Conservation (phyloP, 1,284 basidiomycete species). For the Sporisorium exsertum region DNA sequence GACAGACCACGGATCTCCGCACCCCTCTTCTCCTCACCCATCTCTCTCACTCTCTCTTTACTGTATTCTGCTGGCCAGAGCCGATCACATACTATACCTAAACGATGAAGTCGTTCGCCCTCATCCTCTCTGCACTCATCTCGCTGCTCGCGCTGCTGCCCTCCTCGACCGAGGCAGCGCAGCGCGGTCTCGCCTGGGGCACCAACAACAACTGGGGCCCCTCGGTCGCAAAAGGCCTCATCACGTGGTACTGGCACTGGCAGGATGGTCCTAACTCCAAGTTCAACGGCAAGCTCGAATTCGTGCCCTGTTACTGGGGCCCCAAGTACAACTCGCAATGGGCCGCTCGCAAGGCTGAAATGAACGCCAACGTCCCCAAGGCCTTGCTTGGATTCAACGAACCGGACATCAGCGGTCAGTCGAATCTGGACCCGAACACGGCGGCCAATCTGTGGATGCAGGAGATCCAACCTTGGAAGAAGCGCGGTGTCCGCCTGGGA, state of each 20-base stretch:
- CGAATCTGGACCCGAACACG: slow-evolving; percentile 45
- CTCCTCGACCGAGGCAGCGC: slow-evolving; percentile 18
- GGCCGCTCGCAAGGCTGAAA: slow-evolving; percentile 55
- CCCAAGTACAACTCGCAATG: slow-evolving; percentile 54
- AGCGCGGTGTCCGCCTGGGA: slow-evolving; percentile 56
- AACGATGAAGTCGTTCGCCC: slow-evolving; percentile 46
- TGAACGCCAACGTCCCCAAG: slow-evolving; percentile 45
- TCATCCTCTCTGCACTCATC: slow-evolving; percentile 24
- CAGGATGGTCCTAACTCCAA: slow-evolving; percentile 48
- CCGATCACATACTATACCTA: slow-evolving; percentile 10
- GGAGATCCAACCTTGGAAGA: slow-evolving; percentile 61
- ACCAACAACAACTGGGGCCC: slow-evolving; percentile 57
- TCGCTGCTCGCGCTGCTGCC: slow-evolving; percentile 22
- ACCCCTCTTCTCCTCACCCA: slow-evolving; percentile 1
- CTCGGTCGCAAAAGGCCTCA: slow-evolving; percentile 51
- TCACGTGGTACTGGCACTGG: slow-evolving; percentile 68
- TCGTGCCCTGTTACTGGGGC: slow-evolving; percentile 66
- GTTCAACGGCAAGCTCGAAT: slow-evolving; percentile 54
- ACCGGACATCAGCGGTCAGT: slow-evolving; percentile 61
- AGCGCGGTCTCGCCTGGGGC: slow-evolving; percentile 62
- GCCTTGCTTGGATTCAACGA: slow-evolving; percentile 64
- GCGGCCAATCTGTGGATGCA: slow-evolving; percentile 56
- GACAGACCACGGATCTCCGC: slow-evolving; percentile 39
- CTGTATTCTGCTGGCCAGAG: slow-evolving; percentile 32
- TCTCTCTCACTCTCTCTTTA: neutral